These are phyloP conservation scores for Priceomyces medius DNA, from an alignment of 805 yeast species.

Conservation along the genomic window DNA sequence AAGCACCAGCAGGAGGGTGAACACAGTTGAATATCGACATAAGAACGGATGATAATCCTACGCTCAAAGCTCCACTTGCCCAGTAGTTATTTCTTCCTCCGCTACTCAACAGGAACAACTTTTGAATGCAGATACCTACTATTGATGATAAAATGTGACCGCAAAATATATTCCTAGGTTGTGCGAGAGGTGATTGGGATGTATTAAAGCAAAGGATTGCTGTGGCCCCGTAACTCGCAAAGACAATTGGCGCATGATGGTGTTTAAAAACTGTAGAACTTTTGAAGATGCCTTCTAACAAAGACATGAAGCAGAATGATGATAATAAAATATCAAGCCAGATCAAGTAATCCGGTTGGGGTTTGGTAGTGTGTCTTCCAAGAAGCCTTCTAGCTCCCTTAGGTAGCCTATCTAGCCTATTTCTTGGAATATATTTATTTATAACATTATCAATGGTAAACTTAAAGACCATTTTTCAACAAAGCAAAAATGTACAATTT, in stretches of 20 bases:
- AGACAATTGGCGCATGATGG: conserved; percentile 48
- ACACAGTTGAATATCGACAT: conserved; percentile 56
- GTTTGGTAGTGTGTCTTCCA: conserved; percentile 35
- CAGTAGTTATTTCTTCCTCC: conserved; percentile 50
- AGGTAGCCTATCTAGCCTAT: conserved; percentile 31
- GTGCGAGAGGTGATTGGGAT: conserved; percentile 57
- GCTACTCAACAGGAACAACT: conserved; percentile 48
- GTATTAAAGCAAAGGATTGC: conserved; percentile 60
- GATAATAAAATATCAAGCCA: conserved; percentile 49
- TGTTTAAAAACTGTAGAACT: conserved; percentile 35
- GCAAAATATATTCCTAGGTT: conserved; percentile 57
- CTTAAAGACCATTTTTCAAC: conserved; percentile 31
- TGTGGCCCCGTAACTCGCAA: conserved; percentile 62
- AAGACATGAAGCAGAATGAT: conserved; percentile 45
- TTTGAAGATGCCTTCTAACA: conserved; percentile 47
- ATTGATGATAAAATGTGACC: conserved; percentile 57
- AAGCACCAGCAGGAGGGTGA: conserved; percentile 75
- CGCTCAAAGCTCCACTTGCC: conserved; percentile 58
- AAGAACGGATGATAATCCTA: conserved; percentile 50
- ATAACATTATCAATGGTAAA: conserved; percentile 35
- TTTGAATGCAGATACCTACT: conserved; percentile 53
- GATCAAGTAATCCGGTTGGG: conserved; percentile 35
- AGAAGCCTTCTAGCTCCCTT: conserved; percentile 32
- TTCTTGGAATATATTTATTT: conserved; percentile 28
- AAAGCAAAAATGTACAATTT: too few relatives aligned